Conservation (phyloP, 345 rosid genomes). For the Salix udensis region DNA sequence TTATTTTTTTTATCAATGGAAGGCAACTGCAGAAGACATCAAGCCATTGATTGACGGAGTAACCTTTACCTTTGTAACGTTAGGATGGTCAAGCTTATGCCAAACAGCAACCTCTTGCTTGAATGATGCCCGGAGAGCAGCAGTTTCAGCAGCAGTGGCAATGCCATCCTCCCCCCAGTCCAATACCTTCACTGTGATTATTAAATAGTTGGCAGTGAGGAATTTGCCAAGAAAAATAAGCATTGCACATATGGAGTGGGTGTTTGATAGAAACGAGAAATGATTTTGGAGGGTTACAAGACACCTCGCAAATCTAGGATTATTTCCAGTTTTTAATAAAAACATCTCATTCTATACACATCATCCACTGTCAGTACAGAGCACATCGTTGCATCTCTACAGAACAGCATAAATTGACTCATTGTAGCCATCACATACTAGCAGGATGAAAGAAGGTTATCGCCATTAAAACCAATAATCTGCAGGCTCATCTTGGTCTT, state of each 20-base stretch:
- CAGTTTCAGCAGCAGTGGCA: slow-evolving; percentile 34
- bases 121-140: slow-evolving; percentile 31
- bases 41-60: background rate
- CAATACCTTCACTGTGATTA: slow-evolving; percentile 26
- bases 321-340: background rate
- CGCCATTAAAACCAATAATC: no score
- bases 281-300: background rate
- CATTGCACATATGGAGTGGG: background rate
- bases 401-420: background rate
- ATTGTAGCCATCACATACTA: no score
- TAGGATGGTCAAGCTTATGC: slow-evolving; percentile 32
- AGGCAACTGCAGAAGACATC: background rate
- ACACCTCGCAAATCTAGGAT: background rate
- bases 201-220: background rate
- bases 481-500: no score
- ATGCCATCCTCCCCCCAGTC: slow-evolving; percentile 37
- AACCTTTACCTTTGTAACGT: slow-evolving; percentile 25
- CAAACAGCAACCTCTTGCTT: slow-evolving; percentile 38
- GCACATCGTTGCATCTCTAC: background rate
- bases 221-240: background rate
- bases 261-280: background rate
- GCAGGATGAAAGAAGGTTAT: no score
- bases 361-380: background rate
- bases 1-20: background rate
- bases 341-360: background rate